Conservation (phyloP, 164 flowering plant genomes). For the Warburgia ugandensis region DNA sequence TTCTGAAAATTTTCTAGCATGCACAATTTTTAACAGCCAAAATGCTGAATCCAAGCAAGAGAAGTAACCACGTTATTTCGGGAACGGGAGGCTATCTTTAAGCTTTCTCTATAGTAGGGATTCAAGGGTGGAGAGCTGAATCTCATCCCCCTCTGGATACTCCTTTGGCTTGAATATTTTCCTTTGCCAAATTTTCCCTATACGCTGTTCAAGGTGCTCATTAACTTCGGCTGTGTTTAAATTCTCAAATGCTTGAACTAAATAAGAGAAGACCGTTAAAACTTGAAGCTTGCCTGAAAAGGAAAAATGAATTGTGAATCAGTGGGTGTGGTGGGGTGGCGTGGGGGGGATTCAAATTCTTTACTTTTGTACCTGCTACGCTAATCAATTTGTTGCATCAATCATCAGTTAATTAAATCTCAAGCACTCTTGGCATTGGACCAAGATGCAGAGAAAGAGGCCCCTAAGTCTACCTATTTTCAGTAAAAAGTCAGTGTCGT, state of each 20-base stretch:
- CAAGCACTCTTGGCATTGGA: too few relatives aligned
- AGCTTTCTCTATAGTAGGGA: conserved; percentile 52
- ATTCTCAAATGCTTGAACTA: conserved; percentile 65
- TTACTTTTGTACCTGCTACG: too few relatives aligned
- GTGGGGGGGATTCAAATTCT: too few relatives aligned
- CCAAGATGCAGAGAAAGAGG: too few relatives aligned
- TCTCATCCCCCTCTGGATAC: conserved; percentile 50
- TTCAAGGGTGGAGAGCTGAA: conserved; percentile 46
- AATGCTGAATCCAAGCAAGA: conserved; percentile 63
- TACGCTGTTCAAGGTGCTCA: conserved; percentile 84
- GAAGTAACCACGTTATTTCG: conserved; percentile 60
- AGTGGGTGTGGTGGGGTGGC: too few relatives aligned
- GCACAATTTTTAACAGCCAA: conserved; percentile 73
- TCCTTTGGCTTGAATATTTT: conserved; percentile 79
- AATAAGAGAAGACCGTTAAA: conserved; percentile 62
- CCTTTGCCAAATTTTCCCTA: conserved; percentile 81
- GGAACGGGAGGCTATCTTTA: conserved; percentile 55
- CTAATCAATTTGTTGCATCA: too few relatives aligned
- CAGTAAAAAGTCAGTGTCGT: not conserved
- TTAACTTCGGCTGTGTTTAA: conserved; percentile 57
- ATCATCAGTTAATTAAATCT: too few relatives aligned
- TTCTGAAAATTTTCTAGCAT: conserved; percentile 36
- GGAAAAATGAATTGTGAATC: too few relatives aligned
- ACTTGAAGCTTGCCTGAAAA: conserved; percentile 63
- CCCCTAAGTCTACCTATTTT: too few relatives aligned